Conservation (phyloP, 306 rosid genomes). For the Corylus americana region DNA sequence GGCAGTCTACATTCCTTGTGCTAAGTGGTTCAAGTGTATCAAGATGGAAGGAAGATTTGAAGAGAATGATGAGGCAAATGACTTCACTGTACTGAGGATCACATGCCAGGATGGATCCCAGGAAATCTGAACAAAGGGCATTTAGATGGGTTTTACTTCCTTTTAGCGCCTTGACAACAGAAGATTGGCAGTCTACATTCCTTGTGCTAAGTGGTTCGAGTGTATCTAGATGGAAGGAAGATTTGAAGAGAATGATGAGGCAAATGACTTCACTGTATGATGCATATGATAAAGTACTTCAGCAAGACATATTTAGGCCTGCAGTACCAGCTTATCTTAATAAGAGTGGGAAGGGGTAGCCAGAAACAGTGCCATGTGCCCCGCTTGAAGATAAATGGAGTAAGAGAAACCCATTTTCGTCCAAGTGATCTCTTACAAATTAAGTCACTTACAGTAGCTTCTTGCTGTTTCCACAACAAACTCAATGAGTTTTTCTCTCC, state of each 20-base stretch:
- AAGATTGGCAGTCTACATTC: conserved; percentile 74
- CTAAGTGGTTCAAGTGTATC: conserved; percentile 91
- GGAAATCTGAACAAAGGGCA: conserved; percentile 97
- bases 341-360: conserved; percentile 55
- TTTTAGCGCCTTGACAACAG: conserved; percentile 81
- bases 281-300: conserved; percentile 1
- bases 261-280: conserved; percentile 45
- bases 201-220: conserved; percentile 90
- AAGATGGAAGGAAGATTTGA: conserved; percentile 61
- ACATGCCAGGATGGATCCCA: conserved; percentile 98
- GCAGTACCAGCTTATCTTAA: conserved; percentile 38
- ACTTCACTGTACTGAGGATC: conserved; percentile 50
- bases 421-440: background rate
- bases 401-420: conserved; percentile 37
- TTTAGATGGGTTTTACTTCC: conserved; percentile 89
- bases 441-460: conserved; percentile 28
- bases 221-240: conserved; percentile 68
- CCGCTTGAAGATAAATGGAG: conserved; percentile 36
- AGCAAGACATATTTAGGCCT: conserved; percentile 33
- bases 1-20: conserved; percentile 66
- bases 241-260: conserved; percentile 44
- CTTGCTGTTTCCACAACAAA: conserved; percentile 27
- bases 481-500: conserved; percentile 28
- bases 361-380: conserved; percentile 24
- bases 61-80: conserved; percentile 40